Percentiles rank a stretch among this genome's conserved stretches.
Conservation (phyloP, 2,329 filamentous ascomycete genomes). For the Aspergillus japonicus region DNA sequence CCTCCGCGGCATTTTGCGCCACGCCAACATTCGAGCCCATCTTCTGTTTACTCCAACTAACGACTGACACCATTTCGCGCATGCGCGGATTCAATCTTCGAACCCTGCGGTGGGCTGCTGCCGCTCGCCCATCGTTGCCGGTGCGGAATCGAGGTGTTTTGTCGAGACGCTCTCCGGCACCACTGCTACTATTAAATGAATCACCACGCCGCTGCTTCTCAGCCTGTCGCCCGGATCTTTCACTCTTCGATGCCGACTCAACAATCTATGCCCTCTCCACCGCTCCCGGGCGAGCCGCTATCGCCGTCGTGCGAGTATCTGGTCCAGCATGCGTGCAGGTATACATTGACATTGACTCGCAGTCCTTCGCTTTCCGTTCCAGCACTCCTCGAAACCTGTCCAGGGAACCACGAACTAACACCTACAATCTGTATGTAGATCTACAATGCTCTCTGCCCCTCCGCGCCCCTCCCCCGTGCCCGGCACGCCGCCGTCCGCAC, state of each 20-base stretch:
- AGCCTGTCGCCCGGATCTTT: constrained; percentile 12
- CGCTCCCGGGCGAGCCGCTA: constrained; percentile 78
- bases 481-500: constrained; percentile 71
- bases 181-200: background rate
- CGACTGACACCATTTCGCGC: constrained; percentile 19
- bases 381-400: background rate
- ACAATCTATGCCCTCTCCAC: constrained; percentile 95
- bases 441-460: constrained; percentile 62
- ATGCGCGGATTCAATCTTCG: constrained; percentile 31
- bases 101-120: constrained; percentile 26
- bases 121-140: constrained; percentile 25
- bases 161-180: constrained; percentile 14
- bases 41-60: background rate
- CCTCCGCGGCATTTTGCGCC: background rate
- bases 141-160: constrained; percentile 11
- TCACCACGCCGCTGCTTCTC: constrained; percentile 26
- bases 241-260: constrained; percentile 31
- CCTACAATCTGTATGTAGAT: constrained; percentile 51
- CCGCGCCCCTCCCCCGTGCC: constrained; percentile 54
- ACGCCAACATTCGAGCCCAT: background rate
- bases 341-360: constrained; percentile 22
- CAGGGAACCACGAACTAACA: background rate
- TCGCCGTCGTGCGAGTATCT: constrained; percentile 85
- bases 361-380: too few species aligned
- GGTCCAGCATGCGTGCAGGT: constrained; percentile 72